These are phyloP conservation scores for Hypoxylon sp. DNA, from an alignment of 2,329 filamentous ascomycete genomes.

Conservation along the genomic window DNA sequence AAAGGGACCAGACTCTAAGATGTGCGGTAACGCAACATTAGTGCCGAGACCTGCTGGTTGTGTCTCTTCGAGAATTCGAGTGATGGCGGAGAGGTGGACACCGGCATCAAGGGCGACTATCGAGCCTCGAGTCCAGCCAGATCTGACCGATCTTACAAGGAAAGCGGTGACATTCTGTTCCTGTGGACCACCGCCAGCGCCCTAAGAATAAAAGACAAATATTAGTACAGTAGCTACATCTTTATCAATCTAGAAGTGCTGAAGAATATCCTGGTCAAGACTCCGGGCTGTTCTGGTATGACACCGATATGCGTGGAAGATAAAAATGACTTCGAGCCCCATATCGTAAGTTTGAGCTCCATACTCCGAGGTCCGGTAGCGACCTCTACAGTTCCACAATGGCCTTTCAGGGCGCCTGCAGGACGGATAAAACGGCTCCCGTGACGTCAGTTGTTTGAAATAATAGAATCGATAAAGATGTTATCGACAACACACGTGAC, in stretches of 20 bases:
- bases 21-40: constrained; percentile 63
- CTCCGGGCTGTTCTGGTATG: neutral
- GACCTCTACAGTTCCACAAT: neutral
- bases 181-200: constrained; percentile 87
- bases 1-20: constrained; percentile 79
- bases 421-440: constrained; percentile 29
- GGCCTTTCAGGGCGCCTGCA: constrained; percentile 4
- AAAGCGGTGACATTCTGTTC: constrained; percentile 93
- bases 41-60: constrained; percentile 56
- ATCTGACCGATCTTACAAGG: constrained; percentile 83
- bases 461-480: constrained; percentile 34
- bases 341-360: neutral
- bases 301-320: neutral
- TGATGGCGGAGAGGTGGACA: constrained; percentile 87
- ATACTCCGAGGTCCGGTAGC: neutral
- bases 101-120: constrained; percentile 94
- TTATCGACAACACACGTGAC: constrained; percentile 45
- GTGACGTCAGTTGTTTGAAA: constrained; percentile 41
- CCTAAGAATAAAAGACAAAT: constrained; percentile 63
- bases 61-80: constrained; percentile 77
- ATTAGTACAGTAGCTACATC: constrained; percentile 30
- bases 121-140: constrained; percentile 85
- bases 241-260: constrained; percentile 1
- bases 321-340: neutral
- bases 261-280: neutral